These are phyloP conservation scores for Dioszegia hungarica DNA, from an alignment of 768 basidiomycete species.

Conservation along the genomic window DNA sequence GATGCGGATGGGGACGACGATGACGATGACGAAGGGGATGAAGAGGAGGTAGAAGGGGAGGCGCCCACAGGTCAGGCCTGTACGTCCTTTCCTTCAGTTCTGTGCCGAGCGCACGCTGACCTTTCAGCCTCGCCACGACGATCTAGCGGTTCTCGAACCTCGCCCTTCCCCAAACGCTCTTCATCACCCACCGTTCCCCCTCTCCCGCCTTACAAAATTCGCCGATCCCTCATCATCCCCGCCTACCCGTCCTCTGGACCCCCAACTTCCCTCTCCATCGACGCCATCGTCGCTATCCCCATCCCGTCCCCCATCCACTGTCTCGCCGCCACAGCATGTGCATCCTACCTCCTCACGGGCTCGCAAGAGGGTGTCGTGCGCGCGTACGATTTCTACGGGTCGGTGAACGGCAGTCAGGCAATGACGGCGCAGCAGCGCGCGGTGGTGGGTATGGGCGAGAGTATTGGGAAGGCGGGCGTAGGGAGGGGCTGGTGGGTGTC, in stretches of 20 bases:
- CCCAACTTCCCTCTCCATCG: conserved; percentile 69
- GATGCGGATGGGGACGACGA: conserved; percentile 27
- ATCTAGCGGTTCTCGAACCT: neutral
- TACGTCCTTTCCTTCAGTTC: too few relatives aligned
- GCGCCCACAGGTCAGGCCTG: too few relatives aligned
- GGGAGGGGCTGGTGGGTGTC: conserved; percentile 90
- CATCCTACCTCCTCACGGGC: conserved; percentile 83
- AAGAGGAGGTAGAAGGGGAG: conserved; percentile 31
- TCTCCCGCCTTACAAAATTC: conserved; percentile 41
- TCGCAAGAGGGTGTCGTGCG: conserved; percentile 91
- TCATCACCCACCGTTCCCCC: conserved; percentile 7
- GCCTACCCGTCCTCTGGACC: conserved; percentile 13
- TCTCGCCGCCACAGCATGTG: conserved; percentile 77
- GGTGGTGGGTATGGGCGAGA: conserved; percentile 85
- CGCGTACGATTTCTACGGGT: conserved; percentile 82
- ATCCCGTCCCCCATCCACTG: conserved; percentile 82
- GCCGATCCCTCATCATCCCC: conserved; percentile 44
- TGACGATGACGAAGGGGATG: conserved; percentile 26
- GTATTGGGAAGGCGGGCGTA: conserved; percentile 83
- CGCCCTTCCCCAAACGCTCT: conserved; percentile 1
- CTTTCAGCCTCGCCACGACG: neutral
- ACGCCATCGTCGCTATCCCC: conserved; percentile 85
- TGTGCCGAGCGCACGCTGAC: too few relatives aligned
- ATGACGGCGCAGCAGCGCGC: conserved; percentile 83
- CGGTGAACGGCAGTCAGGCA: conserved; percentile 80